Evolutionary conservation across 129 eudicot species (phyloP), one percentile per base, ranked within the genome.

Genomic region (Flaveria brownii): DNA sequence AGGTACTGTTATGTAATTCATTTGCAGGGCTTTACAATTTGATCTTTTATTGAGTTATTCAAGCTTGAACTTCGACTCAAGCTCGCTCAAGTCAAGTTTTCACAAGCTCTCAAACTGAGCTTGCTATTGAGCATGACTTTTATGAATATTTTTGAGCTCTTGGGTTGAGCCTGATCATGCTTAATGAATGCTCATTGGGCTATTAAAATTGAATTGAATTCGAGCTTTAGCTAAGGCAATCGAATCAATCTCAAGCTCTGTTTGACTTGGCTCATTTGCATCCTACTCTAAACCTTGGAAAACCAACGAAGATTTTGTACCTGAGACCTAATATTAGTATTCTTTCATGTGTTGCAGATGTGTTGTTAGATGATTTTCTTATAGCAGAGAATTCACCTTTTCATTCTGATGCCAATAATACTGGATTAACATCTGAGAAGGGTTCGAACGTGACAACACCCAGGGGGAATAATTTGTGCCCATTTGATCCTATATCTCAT

Each of bases 341-440:
- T 62, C 33, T 55, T 67, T 42, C 52, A 10, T 71, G 46, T 67
- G 52, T 49, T 79, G 77, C 97, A 94, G 99, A 89, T 91, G 25
- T 74, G 51, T 64, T 94, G 91, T 80, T 94, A 46, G 96, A 64
- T 73, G 99, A 94, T 73, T 85, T 87, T 73, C 88, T 94, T 76
- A 71, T 87, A 61, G 99, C 99, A 49, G 99, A 94, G 70, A 89
- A 91, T 81, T 82, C 96, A 13, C 87, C 83, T 10, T 73, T 70
- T 43, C 91, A 90, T 62, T 78, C 92, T 9, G 93, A 88, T 71
- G 71, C 42, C 52, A 87, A 79, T 81, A 68, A 86, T 72, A 80
- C 89, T 26, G 82, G 73, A 78, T 26, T 57, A 43, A 41, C 78
- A 51, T 41, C 51, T 54, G 79, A 80, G 56, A 67, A 42, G 63